Evolutionary conservation across 2,329 filamentous ascomycete genomes (phyloP).

Genomic region (Ceratocystis alfenasii): DNA sequence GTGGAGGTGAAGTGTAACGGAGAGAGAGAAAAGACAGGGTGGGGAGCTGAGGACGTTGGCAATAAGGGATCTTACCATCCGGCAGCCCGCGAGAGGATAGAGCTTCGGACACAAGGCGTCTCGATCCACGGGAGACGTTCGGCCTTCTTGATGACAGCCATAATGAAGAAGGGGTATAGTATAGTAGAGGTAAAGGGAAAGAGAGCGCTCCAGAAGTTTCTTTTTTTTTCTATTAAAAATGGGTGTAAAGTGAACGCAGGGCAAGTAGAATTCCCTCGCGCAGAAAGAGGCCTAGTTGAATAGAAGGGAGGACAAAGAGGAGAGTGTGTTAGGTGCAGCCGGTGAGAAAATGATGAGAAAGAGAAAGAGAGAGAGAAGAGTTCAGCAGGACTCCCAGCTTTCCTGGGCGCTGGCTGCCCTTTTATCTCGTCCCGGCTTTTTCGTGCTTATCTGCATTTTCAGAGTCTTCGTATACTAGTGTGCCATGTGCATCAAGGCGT

Average conservation of each 20-base stretch:
- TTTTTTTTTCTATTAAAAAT: too few relatives aligned
- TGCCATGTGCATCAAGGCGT: background rate
- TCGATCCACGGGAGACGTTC: conserved; percentile 51
- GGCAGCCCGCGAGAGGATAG: conserved; percentile 53
- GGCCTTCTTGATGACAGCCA: conserved; percentile 32
- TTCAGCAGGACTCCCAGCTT: background rate
- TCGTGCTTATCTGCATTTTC: background rate
- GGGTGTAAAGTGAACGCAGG: too few relatives aligned
- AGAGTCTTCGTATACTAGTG: background rate
- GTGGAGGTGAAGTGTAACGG: background rate
- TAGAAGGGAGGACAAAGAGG: background rate
- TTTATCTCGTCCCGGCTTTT: background rate
- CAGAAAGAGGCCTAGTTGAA: background rate
- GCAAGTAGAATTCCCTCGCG: too few relatives aligned
- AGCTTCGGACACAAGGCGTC: conserved; percentile 59
- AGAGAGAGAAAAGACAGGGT: background rate
- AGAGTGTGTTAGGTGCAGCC: conserved; percentile 1
- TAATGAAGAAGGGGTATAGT: conserved; percentile 24
- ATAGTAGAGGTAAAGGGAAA: conserved; percentile 3
- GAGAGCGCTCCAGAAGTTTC: background rate
- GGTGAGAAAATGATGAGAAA: background rate
- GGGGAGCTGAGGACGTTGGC: background rate
- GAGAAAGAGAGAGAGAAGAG: conserved; percentile 9
- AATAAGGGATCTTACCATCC: conserved; percentile 48
- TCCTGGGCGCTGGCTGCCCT: background rate